These are phyloP conservation scores for Ichthyophthirius multifiliis DNA, from an alignment of 169 alveolate species.

Conservation along the genomic window DNA sequence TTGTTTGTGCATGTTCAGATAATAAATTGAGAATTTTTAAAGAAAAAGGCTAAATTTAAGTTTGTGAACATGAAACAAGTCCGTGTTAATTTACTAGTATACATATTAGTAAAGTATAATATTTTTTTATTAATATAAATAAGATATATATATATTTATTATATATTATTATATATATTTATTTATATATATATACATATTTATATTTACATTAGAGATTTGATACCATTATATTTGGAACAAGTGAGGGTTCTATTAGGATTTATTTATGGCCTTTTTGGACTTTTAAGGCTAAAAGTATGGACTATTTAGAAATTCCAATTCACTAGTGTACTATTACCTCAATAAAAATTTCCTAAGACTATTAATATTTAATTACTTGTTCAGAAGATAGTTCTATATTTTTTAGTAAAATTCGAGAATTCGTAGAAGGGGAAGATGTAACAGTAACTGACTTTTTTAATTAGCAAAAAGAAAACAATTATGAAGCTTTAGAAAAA, in stretches of 20 bases:
- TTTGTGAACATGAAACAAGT: constrained; percentile 30
- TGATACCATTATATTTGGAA: constrained; percentile 31
- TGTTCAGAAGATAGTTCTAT: constrained; percentile 28
- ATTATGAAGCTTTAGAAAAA: background rate
- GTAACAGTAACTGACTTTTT: background rate
- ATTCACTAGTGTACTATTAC: constrained; percentile 21
- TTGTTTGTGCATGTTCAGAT: constrained; percentile 25
- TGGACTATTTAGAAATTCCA: constrained; percentile 44
- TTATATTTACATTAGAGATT: constrained; percentile 25
- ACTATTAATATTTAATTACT: constrained; percentile 21
- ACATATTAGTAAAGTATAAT: background rate
- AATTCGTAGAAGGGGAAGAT: constrained; percentile 32
- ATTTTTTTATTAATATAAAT: background rate
- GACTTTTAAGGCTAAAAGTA: constrained; percentile 10
- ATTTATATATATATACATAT: background rate
- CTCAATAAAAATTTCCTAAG: constrained; percentile 23
- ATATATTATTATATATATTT: background rate
- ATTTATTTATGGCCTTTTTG: constrained; percentile 35
- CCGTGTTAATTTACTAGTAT: constrained; percentile 28
- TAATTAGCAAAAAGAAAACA: background rate
- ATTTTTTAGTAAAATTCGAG: constrained; percentile 25
- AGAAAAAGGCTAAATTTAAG: constrained; percentile 15
- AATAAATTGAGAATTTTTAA: constrained; percentile 17
- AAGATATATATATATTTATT: too few relatives aligned
- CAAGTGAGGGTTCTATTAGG: constrained; percentile 33